phyloP scores from a whole-genome alignment of 352 stramenopile species.

The Globisporangium viniferum region DNA sequence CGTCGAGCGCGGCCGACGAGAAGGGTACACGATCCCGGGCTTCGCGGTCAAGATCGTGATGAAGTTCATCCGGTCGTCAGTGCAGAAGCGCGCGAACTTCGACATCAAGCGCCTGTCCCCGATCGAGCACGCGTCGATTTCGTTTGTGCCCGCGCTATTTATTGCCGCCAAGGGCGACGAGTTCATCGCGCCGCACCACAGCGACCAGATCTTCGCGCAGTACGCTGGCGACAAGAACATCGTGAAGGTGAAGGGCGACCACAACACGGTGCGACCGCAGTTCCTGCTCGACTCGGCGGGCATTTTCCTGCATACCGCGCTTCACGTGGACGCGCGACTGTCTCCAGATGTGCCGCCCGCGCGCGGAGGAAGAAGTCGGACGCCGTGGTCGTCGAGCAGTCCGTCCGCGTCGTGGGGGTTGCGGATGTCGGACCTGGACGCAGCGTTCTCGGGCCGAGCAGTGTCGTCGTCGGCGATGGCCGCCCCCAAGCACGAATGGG shows the following conservation, averaged over 20 bases:
- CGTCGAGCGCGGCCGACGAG: constrained; percentile 92
- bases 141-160: constrained; percentile 97
- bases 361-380: constrained; percentile 28
- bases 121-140: constrained; percentile 88
- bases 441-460: constrained; percentile 37
- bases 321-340: constrained; percentile 69
- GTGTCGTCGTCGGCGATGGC: constrained; percentile 18
- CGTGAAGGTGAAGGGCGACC: constrained; percentile 96
- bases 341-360: constrained; percentile 26
- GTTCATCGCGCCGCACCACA: constrained; percentile 92
- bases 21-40: constrained; percentile 90
- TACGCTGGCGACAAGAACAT: constrained; percentile 99
- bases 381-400: constrained; percentile 32
- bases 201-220: constrained; percentile 67
- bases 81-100: constrained; percentile 90
- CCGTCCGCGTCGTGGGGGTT: constrained; percentile 38
- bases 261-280: constrained; percentile 94
- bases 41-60: constrained; percentile 92
- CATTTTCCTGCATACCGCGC: constrained; percentile 95
- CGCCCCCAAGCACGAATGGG: constrained; percentile 48
- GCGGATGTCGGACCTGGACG: constrained; percentile 62
- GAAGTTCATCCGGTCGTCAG: constrained; percentile 87
- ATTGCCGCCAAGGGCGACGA: constrained; percentile 93
- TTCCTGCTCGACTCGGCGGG: constrained; percentile 95
- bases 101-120: constrained; percentile 78